Conservation (phyloP, 345 rosid species). For the Rubroshorea leprosula region DNA sequence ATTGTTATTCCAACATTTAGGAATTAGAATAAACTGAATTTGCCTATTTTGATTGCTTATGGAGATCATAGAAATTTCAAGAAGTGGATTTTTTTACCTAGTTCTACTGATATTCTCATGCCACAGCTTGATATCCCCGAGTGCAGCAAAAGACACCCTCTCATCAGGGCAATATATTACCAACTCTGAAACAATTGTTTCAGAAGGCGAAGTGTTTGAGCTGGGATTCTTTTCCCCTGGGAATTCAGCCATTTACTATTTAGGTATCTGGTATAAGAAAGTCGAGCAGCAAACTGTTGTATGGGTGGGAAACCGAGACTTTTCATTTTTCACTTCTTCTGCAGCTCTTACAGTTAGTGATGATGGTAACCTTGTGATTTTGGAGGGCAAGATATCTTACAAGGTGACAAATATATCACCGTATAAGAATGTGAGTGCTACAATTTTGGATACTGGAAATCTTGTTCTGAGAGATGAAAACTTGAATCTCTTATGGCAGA, state of each 20-base stretch:
- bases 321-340: slow-evolving; percentile 17
- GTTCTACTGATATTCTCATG: slow-evolving; percentile 9
- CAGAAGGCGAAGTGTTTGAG: slow-evolving; percentile 23
- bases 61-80: no score
- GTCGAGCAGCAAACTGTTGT: slow-evolving; percentile 18
- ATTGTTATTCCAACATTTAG: no score
- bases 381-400: slow-evolving; percentile 7
- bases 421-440: background rate
- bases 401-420: background rate
- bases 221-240: slow-evolving; percentile 27
- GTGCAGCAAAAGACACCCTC: slow-evolving; percentile 3
- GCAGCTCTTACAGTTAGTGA: slow-evolving; percentile 20
- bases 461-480: slow-evolving; percentile 4
- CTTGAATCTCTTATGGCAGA: slow-evolving; percentile 39
- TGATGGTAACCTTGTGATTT: slow-evolving; percentile 27
- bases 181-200: slow-evolving; percentile 1
- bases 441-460: slow-evolving; percentile 12
- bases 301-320: slow-evolving; percentile 47
- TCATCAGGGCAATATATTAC: background rate
- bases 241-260: slow-evolving; percentile 23
- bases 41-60: no score
- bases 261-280: slow-evolving; percentile 42
- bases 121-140: background rate
- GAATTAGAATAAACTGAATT: no score
- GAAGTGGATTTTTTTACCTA: no score